Conservation (phyloP, 768 basidiomycete species). For the Boletus vinaceobasis region DNA sequence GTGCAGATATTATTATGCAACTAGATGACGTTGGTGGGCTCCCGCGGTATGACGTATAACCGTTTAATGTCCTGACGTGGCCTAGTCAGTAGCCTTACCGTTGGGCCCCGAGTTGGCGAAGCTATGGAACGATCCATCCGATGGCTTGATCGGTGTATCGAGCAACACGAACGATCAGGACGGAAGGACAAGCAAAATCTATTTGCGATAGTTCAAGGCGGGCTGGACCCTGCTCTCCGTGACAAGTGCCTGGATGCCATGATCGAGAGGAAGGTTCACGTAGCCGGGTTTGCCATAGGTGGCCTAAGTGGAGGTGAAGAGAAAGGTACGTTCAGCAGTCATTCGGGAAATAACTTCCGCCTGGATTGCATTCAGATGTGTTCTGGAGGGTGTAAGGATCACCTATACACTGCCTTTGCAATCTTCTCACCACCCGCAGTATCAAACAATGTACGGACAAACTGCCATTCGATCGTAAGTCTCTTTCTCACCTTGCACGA, state of each 20-base stretch:
- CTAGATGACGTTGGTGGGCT: constrained; percentile 83
- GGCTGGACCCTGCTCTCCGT: constrained; percentile 67
- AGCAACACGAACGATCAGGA: constrained; percentile 66
- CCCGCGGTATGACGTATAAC: neutral
- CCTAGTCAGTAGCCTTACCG: constrained; percentile 74
- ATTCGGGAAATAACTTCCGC: constrained; percentile 4
- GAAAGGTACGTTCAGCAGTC: constrained; percentile 54
- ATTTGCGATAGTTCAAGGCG: constrained; percentile 92
- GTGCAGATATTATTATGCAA: constrained; percentile 94
- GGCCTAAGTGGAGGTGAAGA: constrained; percentile 90
- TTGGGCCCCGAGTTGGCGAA: constrained; percentile 78
- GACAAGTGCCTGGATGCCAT: constrained; percentile 79
- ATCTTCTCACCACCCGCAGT: constrained; percentile 36
- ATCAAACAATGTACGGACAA: constrained; percentile 79
- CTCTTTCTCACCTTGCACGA: neutral
- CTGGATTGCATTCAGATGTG: constrained; percentile 45
- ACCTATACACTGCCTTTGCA: neutral
- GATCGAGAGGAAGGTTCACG: constrained; percentile 66
- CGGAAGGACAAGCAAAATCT: constrained; percentile 69
- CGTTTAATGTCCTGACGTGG: constrained; percentile 1
- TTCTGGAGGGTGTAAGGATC: constrained; percentile 78
- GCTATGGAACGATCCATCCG: constrained; percentile 86
- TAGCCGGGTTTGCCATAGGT: constrained; percentile 90
- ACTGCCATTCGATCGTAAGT: constrained; percentile 73
- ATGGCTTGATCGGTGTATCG: constrained; percentile 89